A percentile compares a stretch with the other conserved stretches of the same genome.
phyloP scores from a whole-genome alignment of 2,329 filamentous ascomycete species.

The Verticillium albo-atrum region DNA sequence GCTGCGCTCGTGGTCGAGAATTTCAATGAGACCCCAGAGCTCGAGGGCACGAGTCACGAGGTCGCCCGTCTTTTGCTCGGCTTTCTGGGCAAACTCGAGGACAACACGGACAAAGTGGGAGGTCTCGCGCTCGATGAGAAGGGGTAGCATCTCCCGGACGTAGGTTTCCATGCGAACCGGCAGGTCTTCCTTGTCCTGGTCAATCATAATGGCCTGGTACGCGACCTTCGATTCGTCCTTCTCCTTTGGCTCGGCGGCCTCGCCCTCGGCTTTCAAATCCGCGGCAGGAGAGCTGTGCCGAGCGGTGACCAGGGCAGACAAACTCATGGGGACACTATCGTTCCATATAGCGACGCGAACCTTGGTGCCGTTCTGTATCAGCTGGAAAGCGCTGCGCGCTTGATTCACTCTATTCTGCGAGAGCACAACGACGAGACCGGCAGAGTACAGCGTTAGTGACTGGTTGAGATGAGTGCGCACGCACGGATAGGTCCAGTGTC shows the following conservation, averaged over 20 bases:
- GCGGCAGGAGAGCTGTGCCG: slow-evolving; percentile 14
- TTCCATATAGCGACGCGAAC: slow-evolving; percentile 12
- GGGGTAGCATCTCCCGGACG: slow-evolving; percentile 52
- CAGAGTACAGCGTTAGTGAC: slow-evolving; percentile 58
- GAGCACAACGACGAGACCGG: slow-evolving; percentile 58
- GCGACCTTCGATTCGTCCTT: slow-evolving; percentile 7
- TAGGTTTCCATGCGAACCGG: slow-evolving; percentile 56
- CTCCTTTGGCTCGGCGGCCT: slow-evolving; percentile 4
- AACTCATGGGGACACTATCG: slow-evolving; percentile 10
- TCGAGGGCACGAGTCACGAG: slow-evolving; percentile 55
- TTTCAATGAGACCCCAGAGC: slow-evolving; percentile 61
- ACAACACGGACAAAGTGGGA: slow-evolving; percentile 57
- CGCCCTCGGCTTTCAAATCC: slow-evolving; percentile 2
- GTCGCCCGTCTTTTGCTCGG: slow-evolving; percentile 45
- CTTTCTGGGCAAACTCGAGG: slow-evolving; percentile 45
- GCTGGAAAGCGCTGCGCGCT: slow-evolving; percentile 44
- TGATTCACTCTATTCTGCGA: slow-evolving; percentile 55
- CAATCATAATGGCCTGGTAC: slow-evolving; percentile 48
- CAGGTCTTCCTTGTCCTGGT: slow-evolving; percentile 57
- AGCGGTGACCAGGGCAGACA: slow-evolving; percentile 10
- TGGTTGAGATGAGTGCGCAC: slow-evolving; percentile 59
- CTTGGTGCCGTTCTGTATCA: slow-evolving; percentile 41
- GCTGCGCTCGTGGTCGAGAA: slow-evolving; percentile 59
- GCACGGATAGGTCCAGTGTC: slow-evolving; percentile 62
- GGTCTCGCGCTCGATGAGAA: slow-evolving; percentile 55